Base-by-base conservation (phyloP, 1,284 basidiomycete genomes). In the Coniferiporia sulphurascens region DNA sequence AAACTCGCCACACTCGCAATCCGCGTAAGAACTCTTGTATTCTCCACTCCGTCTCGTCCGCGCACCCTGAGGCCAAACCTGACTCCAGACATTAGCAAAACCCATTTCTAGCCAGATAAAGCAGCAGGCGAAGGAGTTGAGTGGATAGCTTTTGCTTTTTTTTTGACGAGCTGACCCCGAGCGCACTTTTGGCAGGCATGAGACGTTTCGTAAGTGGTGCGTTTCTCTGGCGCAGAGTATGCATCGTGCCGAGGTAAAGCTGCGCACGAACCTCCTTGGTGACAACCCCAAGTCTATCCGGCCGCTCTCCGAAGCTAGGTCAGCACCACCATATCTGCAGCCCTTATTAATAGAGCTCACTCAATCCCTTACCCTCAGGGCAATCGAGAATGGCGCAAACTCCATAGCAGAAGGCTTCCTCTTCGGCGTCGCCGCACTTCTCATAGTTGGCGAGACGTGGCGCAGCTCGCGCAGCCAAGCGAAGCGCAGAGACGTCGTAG, bases 351-450 rank as follows among this genome's bases (percentile, higher is more conserved):
- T 41, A 41, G 3, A 12, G 32, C n/a, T 8, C 19, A 19, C 17
- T 54, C 45, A 38, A 52, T 10, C 44, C 12, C 49, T 48, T n/a
- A 53, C n/a, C 17, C 32, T 52, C 63, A 94, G 93, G 65, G 93
- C 93, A 0, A 90, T 95, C 55, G 91, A 94, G 66, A 93, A 89
- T 66, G 93, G 93, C 13, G 91, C 93, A 12, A 93, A 92, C 61
- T 81, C 86, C 15, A 75, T 95, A 10, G 92, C 93, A 0, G 93
- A 95, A 73, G 86, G 89, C 0, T 95, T 95, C 68, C 79, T 95
- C 4, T 95, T 95, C 71, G 65, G 78, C 5, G 92, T 95, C 3
- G 92, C 91, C 0, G 86, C 87, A 0, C 73, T 75, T 0, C 75
- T 95, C 6, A 93, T 95, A 54, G 64, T 94, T 1, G 88, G 87